These are phyloP conservation scores for Tetrahymena elliotti DNA, from an alignment of 73 alveolate genomes.

Conservation along the genomic window DNA sequence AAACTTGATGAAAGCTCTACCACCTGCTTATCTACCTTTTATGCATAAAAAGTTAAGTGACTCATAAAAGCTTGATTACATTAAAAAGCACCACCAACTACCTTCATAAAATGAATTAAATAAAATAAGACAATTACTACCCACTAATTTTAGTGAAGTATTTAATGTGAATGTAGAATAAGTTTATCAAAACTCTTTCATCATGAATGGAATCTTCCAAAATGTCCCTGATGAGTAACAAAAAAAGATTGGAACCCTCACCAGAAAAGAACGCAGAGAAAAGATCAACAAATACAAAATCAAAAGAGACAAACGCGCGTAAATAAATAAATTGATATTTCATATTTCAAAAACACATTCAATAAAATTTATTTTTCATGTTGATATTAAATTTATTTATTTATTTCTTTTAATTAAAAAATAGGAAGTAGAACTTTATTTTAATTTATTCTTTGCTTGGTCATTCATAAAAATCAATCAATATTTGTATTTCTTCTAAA, in stretches of 20 bases:
- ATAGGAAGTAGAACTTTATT: neutral
- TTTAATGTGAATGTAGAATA: neutral
- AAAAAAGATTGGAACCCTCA: neutral
- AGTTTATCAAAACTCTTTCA: neutral
- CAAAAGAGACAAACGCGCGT: neutral
- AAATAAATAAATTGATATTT: too few species aligned
- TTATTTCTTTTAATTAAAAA: neutral
- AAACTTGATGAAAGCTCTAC: neutral
- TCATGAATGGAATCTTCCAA: neutral
- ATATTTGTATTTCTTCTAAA: neutral
- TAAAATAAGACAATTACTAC: neutral
- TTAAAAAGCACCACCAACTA: neutral
- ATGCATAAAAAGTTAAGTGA: neutral
- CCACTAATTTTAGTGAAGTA: neutral
- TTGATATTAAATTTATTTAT: neutral
- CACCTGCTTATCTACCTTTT: neutral
- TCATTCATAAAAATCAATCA: neutral
- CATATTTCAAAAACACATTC: neutral
- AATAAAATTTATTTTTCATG: neutral
- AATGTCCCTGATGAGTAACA: neutral
- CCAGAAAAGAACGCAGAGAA: neutral
- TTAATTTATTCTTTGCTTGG: neutral
- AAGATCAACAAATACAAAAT: neutral
- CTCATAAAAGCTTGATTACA: neutral
- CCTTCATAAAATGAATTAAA: neutral